Evolutionary conservation across 331 rosid species (phyloP).

Genomic region (Phaseolus coccineus): DNA sequence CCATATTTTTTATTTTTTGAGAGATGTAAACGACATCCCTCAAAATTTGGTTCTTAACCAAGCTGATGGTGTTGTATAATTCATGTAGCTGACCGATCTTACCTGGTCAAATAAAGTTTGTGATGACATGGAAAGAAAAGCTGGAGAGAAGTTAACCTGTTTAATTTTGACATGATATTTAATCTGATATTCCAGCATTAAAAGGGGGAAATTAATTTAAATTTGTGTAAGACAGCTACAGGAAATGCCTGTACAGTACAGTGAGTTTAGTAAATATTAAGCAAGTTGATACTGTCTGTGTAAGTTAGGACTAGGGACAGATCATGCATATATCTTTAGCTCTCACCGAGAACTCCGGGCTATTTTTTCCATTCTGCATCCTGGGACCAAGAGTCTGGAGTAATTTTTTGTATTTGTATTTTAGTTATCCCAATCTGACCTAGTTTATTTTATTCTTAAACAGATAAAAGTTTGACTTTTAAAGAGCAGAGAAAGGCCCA

Average conservation of each 20-base stretch:
- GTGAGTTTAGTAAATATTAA: conserved; percentile 1
- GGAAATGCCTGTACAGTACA: background rate
- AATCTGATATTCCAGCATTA: background rate
- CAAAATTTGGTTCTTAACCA: background rate
- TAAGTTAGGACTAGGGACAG: background rate
- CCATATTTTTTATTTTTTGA: conserved; percentile 1
- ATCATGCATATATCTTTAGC: conserved; percentile 14
- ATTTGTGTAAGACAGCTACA: background rate
- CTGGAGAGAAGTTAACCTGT: conserved; percentile 9
- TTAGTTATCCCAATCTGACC: background rate
- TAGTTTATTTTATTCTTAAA: conserved; percentile 49
- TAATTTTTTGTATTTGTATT: conserved; percentile 17
- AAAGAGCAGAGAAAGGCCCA: conserved; percentile 91
- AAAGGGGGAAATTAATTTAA: background rate
- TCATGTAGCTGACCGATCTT: too few species aligned
- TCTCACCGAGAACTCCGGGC: conserved; percentile 2
- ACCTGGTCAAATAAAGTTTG: background rate
- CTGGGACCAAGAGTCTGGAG: conserved; percentile 4
- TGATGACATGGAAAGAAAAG: conserved; percentile 19
- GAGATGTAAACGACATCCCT: background rate
- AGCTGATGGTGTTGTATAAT: background rate
- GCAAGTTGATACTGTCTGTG: conserved; percentile 9
- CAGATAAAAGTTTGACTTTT: conserved; percentile 66
- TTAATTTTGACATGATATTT: conserved; percentile 23
- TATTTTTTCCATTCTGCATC: background rate